Evolutionary conservation across 1,139 yeast species (phyloP).

Genomic region (Taphrina wiesneri): DNA sequence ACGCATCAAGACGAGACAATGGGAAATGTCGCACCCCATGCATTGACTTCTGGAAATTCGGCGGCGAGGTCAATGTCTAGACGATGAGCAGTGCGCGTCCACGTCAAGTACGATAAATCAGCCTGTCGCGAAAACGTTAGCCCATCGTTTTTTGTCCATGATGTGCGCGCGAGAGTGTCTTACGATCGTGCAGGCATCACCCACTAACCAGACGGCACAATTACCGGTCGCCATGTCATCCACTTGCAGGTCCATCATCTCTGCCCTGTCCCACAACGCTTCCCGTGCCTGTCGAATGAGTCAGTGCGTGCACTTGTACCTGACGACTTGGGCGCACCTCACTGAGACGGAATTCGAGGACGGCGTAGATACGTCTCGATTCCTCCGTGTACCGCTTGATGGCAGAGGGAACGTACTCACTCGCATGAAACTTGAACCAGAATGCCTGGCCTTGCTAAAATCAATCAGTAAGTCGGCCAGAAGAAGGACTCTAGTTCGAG

Average conservation of each 20-base stretch:
- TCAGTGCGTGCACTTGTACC: too few species aligned
- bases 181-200: slow-evolving; percentile 38
- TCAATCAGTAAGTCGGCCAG: slow-evolving; percentile 36
- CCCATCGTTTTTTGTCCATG: too few species aligned
- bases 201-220: slow-evolving; percentile 41
- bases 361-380: slow-evolving; percentile 38
- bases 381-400: slow-evolving; percentile 39
- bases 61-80: slow-evolving; percentile 48
- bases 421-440: slow-evolving; percentile 39
- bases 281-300: slow-evolving; percentile 13
- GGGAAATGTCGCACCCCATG: slow-evolving; percentile 47
- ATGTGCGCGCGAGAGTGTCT: too few species aligned
- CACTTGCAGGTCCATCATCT: slow-evolving; percentile 15
- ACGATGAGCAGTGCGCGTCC: slow-evolving; percentile 39
- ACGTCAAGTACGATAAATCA: slow-evolving; percentile 40
- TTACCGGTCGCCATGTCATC: slow-evolving; percentile 40
- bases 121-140: slow-evolving; percentile 25
- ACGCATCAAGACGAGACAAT: not conserved
- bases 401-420: slow-evolving; percentile 36
- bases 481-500: too few species aligned
- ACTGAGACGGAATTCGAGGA: slow-evolving; percentile 37
- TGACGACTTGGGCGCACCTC: too few species aligned
- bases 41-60: slow-evolving; percentile 51
- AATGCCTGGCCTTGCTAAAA: slow-evolving; percentile 39
- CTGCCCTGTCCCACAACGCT: slow-evolving; percentile 16